A percentile compares a stretch with the other conserved stretches of the same genome.
Conservation (phyloP, 495 filamentous ascomycete species). For the Parachaetomium inaequale region DNA sequence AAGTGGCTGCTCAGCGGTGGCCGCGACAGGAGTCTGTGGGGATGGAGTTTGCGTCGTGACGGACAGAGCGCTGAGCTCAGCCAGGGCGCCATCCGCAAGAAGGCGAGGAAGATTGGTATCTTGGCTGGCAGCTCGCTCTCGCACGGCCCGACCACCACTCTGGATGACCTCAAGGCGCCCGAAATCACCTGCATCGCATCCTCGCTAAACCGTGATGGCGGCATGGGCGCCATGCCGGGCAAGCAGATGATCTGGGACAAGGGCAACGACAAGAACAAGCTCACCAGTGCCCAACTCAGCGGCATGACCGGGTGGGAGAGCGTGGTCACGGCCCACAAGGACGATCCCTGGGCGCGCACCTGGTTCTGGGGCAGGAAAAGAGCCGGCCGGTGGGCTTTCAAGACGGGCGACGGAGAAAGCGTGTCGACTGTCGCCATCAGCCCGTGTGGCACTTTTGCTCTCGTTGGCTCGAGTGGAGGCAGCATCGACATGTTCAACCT, state of each 20-base stretch:
- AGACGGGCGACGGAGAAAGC: slow-evolving; percentile 75
- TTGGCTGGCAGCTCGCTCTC: slow-evolving; percentile 46
- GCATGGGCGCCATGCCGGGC: slow-evolving; percentile 73
- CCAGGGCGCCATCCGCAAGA: slow-evolving; percentile 77
- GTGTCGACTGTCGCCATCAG: slow-evolving; percentile 87
- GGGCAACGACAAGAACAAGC: slow-evolving; percentile 54
- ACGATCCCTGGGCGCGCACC: slow-evolving; percentile 79
- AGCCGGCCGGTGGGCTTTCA: slow-evolving; percentile 88
- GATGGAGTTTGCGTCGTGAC: slow-evolving; percentile 89
- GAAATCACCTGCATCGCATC: slow-evolving; percentile 86
- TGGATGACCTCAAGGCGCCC: slow-evolving; percentile 80
- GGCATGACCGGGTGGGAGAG: slow-evolving; percentile 91
- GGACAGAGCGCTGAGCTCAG: slow-evolving; percentile 92
- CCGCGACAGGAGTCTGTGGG: slow-evolving; percentile 86
- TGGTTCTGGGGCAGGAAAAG: slow-evolving; percentile 98
- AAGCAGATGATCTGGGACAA: slow-evolving; percentile 75
- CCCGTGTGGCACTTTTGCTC: slow-evolving; percentile 86
- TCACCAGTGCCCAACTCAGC: slow-evolving; percentile 55
- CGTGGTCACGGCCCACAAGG: slow-evolving; percentile 87
- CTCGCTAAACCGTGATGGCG: slow-evolving; percentile 88
- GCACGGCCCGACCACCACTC: slow-evolving; percentile 51
- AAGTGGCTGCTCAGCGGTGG: slow-evolving; percentile 95
- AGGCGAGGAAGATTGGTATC: slow-evolving; percentile 76
- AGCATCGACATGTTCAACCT: slow-evolving; percentile 92
- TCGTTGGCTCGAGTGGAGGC: slow-evolving; percentile 82